A percentile compares a stretch with the other conserved stretches of the same genome.
Evolutionary conservation across 352 stramenopile genomes (phyloP).

Genomic region (Globisporangium alternatum): DNA sequence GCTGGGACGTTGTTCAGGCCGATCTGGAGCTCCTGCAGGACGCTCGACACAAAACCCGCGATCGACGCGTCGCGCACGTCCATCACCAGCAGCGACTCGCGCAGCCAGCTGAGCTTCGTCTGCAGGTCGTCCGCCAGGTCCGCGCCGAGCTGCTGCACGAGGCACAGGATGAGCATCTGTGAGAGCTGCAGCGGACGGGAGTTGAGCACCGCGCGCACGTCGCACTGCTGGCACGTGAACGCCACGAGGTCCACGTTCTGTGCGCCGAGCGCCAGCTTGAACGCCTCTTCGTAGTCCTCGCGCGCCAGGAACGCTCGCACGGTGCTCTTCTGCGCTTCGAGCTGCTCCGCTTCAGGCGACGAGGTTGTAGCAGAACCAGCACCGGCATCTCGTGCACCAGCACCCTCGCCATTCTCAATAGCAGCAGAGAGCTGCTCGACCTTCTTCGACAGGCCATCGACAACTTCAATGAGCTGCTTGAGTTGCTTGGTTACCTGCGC

Average conservation of each 20-base stretch:
- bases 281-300: conserved; percentile 74
- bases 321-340: conserved; percentile 57
- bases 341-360: conserved; percentile 47
- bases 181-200: conserved; percentile 69
- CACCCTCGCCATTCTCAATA: conserved; percentile 25
- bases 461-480: conserved; percentile 56
- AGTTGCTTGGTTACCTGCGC: conserved; percentile 59
- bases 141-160: conserved; percentile 80
- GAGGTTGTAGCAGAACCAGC: conserved; percentile 18
- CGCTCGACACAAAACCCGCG: conserved; percentile 68
- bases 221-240: conserved; percentile 68
- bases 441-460: conserved; percentile 60
- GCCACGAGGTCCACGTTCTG: conserved; percentile 74
- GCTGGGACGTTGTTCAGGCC: conserved; percentile 56
- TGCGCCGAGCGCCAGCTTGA: conserved; percentile 75
- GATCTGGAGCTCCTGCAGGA: conserved; percentile 72
- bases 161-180: conserved; percentile 83
- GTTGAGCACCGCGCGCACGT: conserved; percentile 59
- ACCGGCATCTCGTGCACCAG: background rate
- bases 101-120: conserved; percentile 75
- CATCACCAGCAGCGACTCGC: conserved; percentile 82
- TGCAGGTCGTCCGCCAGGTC: conserved; percentile 61
- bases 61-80: conserved; percentile 70
- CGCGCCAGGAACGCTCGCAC: conserved; percentile 46
- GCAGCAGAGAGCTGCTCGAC: conserved; percentile 46